A percentile compares a stretch with the other conserved stretches of the same genome.
phyloP scores from a whole-genome alignment of 2,329 filamentous ascomycete genomes.

The Xylaria arbuscula region DNA sequence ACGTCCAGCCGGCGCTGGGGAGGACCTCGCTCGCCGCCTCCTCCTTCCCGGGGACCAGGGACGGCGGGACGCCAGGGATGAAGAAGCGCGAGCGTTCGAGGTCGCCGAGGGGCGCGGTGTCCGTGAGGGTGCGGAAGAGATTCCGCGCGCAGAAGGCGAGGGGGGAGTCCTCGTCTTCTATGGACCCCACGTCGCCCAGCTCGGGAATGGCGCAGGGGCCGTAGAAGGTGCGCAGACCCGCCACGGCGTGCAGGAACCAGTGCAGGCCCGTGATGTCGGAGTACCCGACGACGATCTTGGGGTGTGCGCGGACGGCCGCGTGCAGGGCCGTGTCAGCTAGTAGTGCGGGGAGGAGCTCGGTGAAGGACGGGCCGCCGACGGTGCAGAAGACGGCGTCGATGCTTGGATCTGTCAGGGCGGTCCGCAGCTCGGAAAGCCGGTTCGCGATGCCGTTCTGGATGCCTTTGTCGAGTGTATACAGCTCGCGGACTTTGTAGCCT shows the following conservation, averaged over 20 bases:
- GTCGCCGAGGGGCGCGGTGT: constrained; percentile 46
- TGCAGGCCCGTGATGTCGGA: constrained; percentile 58
- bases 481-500: constrained; percentile 52
- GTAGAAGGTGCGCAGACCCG: constrained; percentile 58
- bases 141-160: constrained; percentile 49
- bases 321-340: constrained; percentile 53
- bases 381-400: constrained; percentile 55
- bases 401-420: constrained; percentile 52
- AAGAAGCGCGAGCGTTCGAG: constrained; percentile 51
- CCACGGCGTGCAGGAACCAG: constrained; percentile 54
- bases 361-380: constrained; percentile 54
- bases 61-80: constrained; percentile 41
- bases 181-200: constrained; percentile 49
- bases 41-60: constrained; percentile 38
- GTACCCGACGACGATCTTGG: constrained; percentile 57
- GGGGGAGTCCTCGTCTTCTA: constrained; percentile 44
- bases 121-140: constrained; percentile 50
- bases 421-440: constrained; percentile 53
- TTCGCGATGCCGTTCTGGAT: constrained; percentile 52
- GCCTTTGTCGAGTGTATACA: constrained; percentile 50
- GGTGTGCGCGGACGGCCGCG: constrained; percentile 49
- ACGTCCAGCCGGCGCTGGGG: constrained; percentile 50
- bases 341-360: constrained; percentile 54
- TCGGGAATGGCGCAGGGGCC: constrained; percentile 55
- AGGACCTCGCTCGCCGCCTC: constrained; percentile 46